Percentiles rank a stretch among this genome's conserved stretches.
phyloP scores from a whole-genome alignment of 768 basidiomycete species.

The Rubroboletus pulcherrimus region DNA sequence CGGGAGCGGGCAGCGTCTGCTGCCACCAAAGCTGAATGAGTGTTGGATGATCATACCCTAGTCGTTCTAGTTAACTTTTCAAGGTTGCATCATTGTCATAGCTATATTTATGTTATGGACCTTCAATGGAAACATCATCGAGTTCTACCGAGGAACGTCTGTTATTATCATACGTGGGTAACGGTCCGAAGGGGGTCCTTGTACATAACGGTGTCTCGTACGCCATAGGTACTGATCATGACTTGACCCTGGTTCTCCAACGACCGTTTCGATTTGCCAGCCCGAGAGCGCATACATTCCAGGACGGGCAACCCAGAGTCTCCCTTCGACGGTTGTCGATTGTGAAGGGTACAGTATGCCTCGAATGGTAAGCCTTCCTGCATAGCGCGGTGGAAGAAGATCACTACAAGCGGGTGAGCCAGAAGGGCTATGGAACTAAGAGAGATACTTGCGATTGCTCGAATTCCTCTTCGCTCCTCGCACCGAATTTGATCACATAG shows the following conservation, averaged over 20 bases:
- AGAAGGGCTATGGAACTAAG: not conserved
- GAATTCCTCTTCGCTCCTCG: constrained; percentile 18
- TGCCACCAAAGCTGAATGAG: constrained; percentile 17
- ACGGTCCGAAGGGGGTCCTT: constrained; percentile 31
- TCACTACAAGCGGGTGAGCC: constrained; percentile 31
- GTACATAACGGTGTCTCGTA: constrained; percentile 39
- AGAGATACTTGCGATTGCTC: constrained; percentile 21
- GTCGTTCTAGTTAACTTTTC: not conserved
- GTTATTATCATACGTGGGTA: constrained; percentile 35
- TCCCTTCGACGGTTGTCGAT: constrained; percentile 41
- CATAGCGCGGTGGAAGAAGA: constrained; percentile 51
- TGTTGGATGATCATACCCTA: constrained; percentile 15
- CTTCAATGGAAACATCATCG: not conserved
- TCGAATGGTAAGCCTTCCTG: constrained; percentile 64
- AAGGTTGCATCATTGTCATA: not conserved
- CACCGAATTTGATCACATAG: constrained; percentile 51
- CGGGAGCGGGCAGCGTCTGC: constrained; percentile 26
- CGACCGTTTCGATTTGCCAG: constrained; percentile 69
- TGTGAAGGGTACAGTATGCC: constrained; percentile 53
- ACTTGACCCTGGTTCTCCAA: constrained; percentile 37
- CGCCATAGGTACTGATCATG: constrained; percentile 26
- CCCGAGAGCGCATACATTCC: constrained; percentile 61
- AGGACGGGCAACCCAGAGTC: constrained; percentile 58
- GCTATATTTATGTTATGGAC: constrained; percentile 15
- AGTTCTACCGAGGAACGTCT: constrained; percentile 10